phyloP scores from a whole-genome alignment of 2,329 filamentous ascomycete genomes.

The Neurospora sp. region DNA sequence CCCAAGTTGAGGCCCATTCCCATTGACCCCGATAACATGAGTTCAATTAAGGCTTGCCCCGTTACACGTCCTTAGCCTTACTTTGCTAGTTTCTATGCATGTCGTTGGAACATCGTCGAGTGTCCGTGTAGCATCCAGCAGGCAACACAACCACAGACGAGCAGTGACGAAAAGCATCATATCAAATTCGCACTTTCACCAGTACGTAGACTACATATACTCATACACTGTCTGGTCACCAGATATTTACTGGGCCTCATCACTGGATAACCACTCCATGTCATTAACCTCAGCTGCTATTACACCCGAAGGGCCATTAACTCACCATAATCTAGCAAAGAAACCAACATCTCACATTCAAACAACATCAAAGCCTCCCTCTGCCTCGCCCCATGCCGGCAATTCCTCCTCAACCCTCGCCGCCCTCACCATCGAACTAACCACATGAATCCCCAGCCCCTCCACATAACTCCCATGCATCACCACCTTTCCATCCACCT shows the following conservation, averaged over 20 bases:
- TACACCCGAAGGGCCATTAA: not conserved
- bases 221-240: not conserved
- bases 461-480: not conserved
- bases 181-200: not conserved
- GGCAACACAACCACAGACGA: not conserved
- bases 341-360: not conserved
- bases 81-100: too few species aligned
- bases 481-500: slow-evolving; percentile 6
- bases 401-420: slow-evolving; percentile 15
- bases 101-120: not conserved
- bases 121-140: not conserved
- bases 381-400: slow-evolving; percentile 12
- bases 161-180: not conserved
- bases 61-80: too few species aligned
- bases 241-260: not conserved
- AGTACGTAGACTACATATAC: not conserved
- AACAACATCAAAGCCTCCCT: not conserved
- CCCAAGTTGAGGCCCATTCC: too few species aligned
- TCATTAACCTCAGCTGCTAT: not conserved
- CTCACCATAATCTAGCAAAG: not conserved
- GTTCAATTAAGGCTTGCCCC: too few species aligned
- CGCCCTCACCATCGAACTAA: slow-evolving; percentile 13
- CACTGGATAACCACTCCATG: not conserved
- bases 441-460: slow-evolving; percentile 10
- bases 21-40: too few species aligned